phyloP scores from a whole-genome alignment of 2,329 filamentous ascomycete genomes.

The Lecanicillium sp. region DNA sequence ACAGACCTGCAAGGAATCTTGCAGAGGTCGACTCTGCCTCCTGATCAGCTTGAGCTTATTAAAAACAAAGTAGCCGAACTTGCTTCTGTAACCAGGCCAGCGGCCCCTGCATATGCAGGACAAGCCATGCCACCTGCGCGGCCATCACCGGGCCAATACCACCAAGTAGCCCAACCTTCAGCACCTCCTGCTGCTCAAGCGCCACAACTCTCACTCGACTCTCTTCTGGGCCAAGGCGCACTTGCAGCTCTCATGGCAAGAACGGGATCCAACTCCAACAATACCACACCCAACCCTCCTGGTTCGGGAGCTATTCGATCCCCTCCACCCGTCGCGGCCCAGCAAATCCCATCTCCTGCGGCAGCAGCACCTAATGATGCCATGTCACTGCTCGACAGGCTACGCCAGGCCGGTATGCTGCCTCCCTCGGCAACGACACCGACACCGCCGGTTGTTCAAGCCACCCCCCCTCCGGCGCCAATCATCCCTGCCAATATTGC shows the following conservation, averaged over 20 bases:
- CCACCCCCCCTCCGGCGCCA: slow-evolving; percentile 25
- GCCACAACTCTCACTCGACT: slow-evolving; percentile 46
- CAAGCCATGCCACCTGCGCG: slow-evolving; percentile 23
- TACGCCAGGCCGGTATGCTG: slow-evolving; percentile 64
- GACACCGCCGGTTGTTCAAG: slow-evolving; percentile 25
- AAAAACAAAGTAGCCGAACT: slow-evolving; percentile 79
- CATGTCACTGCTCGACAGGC: slow-evolving; percentile 57
- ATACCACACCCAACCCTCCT: slow-evolving; percentile 37
- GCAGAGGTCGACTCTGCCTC: slow-evolving; percentile 69
- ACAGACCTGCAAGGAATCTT: slow-evolving; percentile 72
- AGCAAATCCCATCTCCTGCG: slow-evolving; percentile 29
- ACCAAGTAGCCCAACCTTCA: slow-evolving; percentile 27
- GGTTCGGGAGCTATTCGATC: slow-evolving; percentile 38
- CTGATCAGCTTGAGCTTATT: slow-evolving; percentile 77
- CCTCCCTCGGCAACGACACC: slow-evolving; percentile 34
- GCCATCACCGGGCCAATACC: slow-evolving; percentile 20
- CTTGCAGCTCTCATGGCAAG: slow-evolving; percentile 54
- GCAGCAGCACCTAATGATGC: slow-evolving; percentile 38
- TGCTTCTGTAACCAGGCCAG: slow-evolving; percentile 50
- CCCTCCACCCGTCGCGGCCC: slow-evolving; percentile 32
- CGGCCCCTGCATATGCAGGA: slow-evolving; percentile 16
- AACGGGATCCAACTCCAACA: slow-evolving; percentile 43
- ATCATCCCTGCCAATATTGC: slow-evolving; percentile 31
- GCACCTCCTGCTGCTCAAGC: slow-evolving; percentile 29
- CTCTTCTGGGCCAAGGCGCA: slow-evolving; percentile 53